Conservation (phyloP, 805 yeast species). For the Wickerhamomyces rabaulensis region DNA sequence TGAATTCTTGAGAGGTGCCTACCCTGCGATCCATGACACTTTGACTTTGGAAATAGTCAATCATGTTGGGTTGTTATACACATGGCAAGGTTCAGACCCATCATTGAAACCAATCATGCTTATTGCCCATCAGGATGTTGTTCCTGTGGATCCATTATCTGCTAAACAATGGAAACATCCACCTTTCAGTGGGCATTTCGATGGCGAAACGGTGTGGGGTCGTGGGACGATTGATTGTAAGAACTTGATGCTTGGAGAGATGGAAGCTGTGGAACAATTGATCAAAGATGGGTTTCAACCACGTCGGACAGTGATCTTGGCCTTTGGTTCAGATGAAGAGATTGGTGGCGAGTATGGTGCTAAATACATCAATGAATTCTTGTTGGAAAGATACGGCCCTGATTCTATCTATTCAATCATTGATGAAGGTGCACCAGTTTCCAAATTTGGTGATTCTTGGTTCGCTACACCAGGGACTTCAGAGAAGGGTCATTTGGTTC, state of each 20-base stretch:
- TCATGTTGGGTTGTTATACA: constrained; percentile 57
- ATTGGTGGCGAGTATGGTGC: constrained; percentile 35
- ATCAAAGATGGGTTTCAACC: constrained; percentile 48
- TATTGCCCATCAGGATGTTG: constrained; percentile 81
- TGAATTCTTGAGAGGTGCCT: constrained; percentile 44
- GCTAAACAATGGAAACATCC: constrained; percentile 56
- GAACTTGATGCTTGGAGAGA: constrained; percentile 55
- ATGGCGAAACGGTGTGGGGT: constrained; percentile 62
- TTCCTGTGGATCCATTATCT: constrained; percentile 64
- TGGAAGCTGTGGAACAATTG: constrained; percentile 59
- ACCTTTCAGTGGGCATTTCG: constrained; percentile 67
- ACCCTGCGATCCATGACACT: constrained; percentile 47
- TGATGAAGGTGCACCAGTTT: constrained; percentile 59
- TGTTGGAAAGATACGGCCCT: constrained; percentile 52
- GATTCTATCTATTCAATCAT: constrained; percentile 56
- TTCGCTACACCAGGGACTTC: constrained; percentile 44
- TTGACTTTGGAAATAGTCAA: constrained; percentile 53
- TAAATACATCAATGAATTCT: constrained; percentile 33
- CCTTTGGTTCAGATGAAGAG: constrained; percentile 82
- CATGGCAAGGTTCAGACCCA: constrained; percentile 53
- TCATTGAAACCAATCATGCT: constrained; percentile 58
- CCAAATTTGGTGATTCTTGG: constrained; percentile 32
- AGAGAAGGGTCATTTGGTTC: constrained; percentile 34
- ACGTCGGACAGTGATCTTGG: constrained; percentile 55
- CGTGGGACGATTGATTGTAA: constrained; percentile 79